Evolutionary conservation across 2,329 filamentous ascomycete genomes (phyloP).

Genomic region (Penicillium vulpinum): DNA sequence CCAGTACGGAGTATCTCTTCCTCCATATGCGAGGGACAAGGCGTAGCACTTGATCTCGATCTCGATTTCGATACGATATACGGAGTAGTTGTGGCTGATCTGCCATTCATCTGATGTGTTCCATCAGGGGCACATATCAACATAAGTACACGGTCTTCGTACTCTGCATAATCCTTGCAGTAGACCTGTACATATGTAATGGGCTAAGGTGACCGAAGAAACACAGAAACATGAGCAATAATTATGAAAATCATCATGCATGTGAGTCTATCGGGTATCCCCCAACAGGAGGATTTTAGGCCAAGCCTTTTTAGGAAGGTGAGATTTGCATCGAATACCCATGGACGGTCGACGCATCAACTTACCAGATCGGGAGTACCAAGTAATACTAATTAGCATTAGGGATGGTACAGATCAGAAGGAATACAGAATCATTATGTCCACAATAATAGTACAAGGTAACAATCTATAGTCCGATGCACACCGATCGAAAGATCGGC

Average conservation of each 20-base stretch:
- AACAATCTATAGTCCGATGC: not conserved
- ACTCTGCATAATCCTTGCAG: not conserved
- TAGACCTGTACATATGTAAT: not conserved
- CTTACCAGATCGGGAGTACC: not conserved
- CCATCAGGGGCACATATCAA: not conserved
- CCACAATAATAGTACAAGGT: too few relatives aligned
- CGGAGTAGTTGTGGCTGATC: not conserved
- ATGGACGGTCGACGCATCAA: not conserved
- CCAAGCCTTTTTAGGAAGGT: conserved; percentile 3
- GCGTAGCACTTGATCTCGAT: not conserved
- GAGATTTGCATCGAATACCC: not conserved
- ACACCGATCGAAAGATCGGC: conserved; percentile 21
- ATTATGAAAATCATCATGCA: not conserved
- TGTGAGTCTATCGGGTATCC: not conserved
- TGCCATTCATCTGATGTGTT: conserved; percentile 3
- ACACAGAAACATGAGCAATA: not conserved
- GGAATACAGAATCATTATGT: not conserved
- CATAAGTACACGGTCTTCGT: not conserved
- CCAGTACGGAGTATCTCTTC: too few relatives aligned
- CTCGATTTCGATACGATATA: too few relatives aligned
- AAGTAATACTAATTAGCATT: not conserved
- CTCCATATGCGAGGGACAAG: not conserved
- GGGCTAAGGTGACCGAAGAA: too few relatives aligned
- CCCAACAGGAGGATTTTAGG: not conserved
- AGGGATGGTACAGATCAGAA: not conserved